Evolutionary conservation across 768 basidiomycete species (phyloP), one percentile per base, ranked within the genome.

Genomic region (Trametopsis cervina): DNA sequence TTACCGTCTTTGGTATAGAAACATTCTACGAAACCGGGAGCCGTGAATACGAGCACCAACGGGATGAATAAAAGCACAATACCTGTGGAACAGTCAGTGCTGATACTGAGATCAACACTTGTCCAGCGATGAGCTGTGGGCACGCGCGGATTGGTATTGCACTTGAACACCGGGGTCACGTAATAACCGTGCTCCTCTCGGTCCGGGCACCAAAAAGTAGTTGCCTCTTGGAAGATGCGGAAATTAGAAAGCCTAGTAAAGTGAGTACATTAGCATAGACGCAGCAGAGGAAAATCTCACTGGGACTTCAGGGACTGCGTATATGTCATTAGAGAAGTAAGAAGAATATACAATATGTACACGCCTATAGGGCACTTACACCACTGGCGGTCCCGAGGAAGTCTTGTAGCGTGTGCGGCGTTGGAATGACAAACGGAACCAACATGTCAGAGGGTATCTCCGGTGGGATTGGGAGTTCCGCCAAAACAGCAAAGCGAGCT

Each of bases 101-200:
- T 70, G 2, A 72, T 72, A 4, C 79, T 69, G 13, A 83, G 71
- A 58, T 90, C 84, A n/a, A 79, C 77, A 5, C 67, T 56, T 44
- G 60, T 69, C 87, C 87, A 90, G 25, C 82, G 76, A 62, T 89
- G 87, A 2, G 87, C 87, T 13, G 85, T 85, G 2, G 73, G 69
- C 29, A 85, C 81, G 27, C 83, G 80, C 15, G 85, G 85, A 57
- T 87, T 89, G 21, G 87, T 89, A 63, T 60, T 82, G 59, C 87
- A 90, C 58, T 85, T 87, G 72, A 81, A 89, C 11, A 75, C 59
- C 0, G 87, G 85, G 1, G 78, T 72, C 45, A 89, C 77, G 60
- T 81, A 79, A 57, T 84, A 89, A 2, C 87, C 87, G 47, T 89
- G 85, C 54, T 89, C 87, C 68, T 90, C 87, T 43, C 81, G 79